These are phyloP conservation scores for Sarcomyxa edulis DNA, from an alignment of 768 basidiomycete species.

Conservation along the genomic window DNA sequence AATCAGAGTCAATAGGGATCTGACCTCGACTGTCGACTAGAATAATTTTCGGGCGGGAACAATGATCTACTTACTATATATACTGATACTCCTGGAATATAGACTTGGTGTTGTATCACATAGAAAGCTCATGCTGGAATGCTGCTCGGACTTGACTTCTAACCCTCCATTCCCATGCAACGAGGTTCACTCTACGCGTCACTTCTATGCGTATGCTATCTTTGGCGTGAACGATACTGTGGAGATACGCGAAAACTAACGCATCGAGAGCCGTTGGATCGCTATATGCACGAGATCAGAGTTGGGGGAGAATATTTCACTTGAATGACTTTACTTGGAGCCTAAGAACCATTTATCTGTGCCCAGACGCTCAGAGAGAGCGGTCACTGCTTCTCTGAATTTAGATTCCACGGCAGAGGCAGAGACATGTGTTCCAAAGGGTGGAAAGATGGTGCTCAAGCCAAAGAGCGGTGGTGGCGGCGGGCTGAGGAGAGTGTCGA, in stretches of 20 bases:
- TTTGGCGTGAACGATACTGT: conserved; percentile 50
- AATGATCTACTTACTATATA: no score
- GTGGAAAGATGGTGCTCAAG: conserved; percentile 56
- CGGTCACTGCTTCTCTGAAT: conserved; percentile 66
- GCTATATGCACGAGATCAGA: conserved; percentile 27
- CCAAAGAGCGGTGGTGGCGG: conserved; percentile 72
- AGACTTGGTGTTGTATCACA: conserved; percentile 5
- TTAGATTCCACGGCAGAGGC: conserved; percentile 43
- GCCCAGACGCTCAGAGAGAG: conserved; percentile 71
- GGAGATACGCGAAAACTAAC: conserved; percentile 76
- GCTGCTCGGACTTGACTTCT: conserved; percentile 50
- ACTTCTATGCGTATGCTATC: conserved; percentile 55
- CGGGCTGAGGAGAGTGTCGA: conserved; percentile 51
- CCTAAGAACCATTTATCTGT: conserved; percentile 79
- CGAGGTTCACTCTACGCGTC: conserved; percentile 67
- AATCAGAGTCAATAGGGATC: no score
- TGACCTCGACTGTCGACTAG: conserved; percentile 9
- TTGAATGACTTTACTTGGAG: conserved; percentile 43
- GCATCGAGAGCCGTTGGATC: conserved; percentile 79
- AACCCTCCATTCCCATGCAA: conserved; percentile 74
- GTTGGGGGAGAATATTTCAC: neutral
- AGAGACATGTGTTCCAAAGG: conserved; percentile 54
- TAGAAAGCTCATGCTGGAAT: conserved; percentile 25
- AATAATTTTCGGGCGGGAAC: neutral
- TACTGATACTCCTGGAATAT: neutral